These are phyloP conservation scores for Gossypium australe DNA, from an alignment of 345 rosid genomes.

Conservation along the genomic window DNA sequence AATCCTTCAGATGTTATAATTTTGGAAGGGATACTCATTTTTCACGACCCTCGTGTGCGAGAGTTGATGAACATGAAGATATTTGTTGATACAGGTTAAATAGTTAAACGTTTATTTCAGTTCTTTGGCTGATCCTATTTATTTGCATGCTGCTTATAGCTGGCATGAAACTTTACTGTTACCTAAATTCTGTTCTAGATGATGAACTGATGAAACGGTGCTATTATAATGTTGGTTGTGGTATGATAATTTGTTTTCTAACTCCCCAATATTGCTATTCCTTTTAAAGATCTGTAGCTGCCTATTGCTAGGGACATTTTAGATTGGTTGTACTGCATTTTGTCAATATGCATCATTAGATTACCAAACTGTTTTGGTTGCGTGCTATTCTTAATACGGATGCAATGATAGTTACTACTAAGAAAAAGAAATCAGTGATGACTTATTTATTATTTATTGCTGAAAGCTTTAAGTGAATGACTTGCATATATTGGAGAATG, in stretches of 20 bases:
- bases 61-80: conserved; percentile 97
- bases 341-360: not conserved
- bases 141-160: not conserved
- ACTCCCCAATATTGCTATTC: not conserved
- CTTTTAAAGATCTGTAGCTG: not conserved
- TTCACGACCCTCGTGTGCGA: conserved; percentile 84
- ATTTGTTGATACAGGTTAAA: conserved; percentile 93
- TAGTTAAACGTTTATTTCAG: conserved; percentile 1
- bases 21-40: conserved; percentile 90
- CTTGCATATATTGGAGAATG: conserved; percentile 6
- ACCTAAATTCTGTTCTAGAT: not conserved
- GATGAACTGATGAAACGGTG: not conserved
- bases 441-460: not conserved
- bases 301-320: not conserved
- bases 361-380: not conserved
- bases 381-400: not conserved
- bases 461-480: conserved; percentile 3
- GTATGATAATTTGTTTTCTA: not conserved
- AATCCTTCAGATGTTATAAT: conserved; percentile 92
- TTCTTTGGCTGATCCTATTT: not conserved
- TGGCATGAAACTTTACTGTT: not conserved
- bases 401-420: not conserved
- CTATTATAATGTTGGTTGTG: not conserved
- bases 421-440: no score
- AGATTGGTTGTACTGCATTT: not conserved